Evolutionary conservation across 2,329 filamentous ascomycete genomes (phyloP).

Genomic region (Ophiocordyceps unilateralis): DNA sequence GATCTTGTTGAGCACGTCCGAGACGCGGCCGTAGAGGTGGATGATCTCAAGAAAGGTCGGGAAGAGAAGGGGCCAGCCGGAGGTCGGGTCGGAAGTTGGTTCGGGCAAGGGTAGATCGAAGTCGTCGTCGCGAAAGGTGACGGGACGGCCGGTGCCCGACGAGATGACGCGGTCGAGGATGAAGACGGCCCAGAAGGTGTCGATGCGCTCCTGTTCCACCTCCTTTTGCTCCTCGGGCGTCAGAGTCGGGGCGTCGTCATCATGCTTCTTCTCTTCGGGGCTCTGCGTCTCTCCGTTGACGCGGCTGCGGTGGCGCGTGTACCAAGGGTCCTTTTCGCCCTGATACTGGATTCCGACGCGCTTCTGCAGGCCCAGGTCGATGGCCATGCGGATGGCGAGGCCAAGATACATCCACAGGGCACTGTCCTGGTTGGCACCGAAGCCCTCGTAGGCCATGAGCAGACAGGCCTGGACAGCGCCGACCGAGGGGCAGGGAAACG

Average conservation of each 20-base stretch:
- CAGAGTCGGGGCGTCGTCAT: conserved; percentile 21
- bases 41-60: conserved; percentile 70
- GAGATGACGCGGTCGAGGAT: conserved; percentile 78
- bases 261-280: conserved; percentile 23
- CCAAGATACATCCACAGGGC: conserved; percentile 90
- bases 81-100: conserved; percentile 30
- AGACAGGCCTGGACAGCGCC: conserved; percentile 72
- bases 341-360: conserved; percentile 53
- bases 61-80: conserved; percentile 61
- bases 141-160: conserved; percentile 68
- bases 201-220: conserved; percentile 64
- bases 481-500: conserved; percentile 66
- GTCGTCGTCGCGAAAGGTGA: conserved; percentile 69
- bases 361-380: conserved; percentile 68
- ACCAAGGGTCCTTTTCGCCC: conserved; percentile 33
- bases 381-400: conserved; percentile 67
- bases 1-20: conserved; percentile 71
- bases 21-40: conserved; percentile 69
- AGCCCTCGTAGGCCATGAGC: conserved; percentile 75
- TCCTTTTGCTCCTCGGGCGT: conserved; percentile 34
- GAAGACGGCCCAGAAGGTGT: conserved; percentile 84
- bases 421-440: conserved; percentile 76
- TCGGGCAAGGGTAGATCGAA: conserved; percentile 60
- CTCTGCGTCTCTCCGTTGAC: conserved; percentile 15
- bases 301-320: conserved; percentile 25